Evolutionary conservation across 2,329 filamentous ascomycete genomes (phyloP).

Genomic region (Xylariaceae sp.): DNA sequence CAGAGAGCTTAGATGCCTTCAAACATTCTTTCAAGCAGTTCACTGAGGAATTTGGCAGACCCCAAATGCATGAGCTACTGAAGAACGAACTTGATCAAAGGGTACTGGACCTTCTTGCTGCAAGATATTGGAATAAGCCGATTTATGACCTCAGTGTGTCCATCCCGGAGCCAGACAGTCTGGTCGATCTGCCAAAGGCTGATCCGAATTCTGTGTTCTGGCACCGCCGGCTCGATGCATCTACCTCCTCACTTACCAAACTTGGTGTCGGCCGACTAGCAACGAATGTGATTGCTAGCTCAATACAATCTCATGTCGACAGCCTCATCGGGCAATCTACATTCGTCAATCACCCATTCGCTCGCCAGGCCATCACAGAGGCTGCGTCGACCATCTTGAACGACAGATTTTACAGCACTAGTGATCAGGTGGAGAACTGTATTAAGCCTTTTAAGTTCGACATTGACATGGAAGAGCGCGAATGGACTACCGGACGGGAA

Average conservation of each 20-base stretch:
- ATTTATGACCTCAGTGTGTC: slow-evolving; percentile 73
- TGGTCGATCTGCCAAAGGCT: slow-evolving; percentile 77
- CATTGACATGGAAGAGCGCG: slow-evolving; percentile 86
- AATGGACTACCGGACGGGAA: slow-evolving; percentile 83
- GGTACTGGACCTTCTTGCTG: slow-evolving; percentile 86
- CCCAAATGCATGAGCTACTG: slow-evolving; percentile 82
- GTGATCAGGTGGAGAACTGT: slow-evolving; percentile 96
- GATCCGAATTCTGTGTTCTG: slow-evolving; percentile 84
- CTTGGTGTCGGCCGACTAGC: slow-evolving; percentile 89
- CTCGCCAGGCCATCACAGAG: slow-evolving; percentile 86
- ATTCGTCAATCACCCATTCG: slow-evolving; percentile 87
- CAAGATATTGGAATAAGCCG: slow-evolving; percentile 96
- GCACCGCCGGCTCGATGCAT: slow-evolving; percentile 91
- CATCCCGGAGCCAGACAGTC: slow-evolving; percentile 64
- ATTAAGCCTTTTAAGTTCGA: slow-evolving; percentile 99
- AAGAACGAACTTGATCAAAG: slow-evolving; percentile 93
- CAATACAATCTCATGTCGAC: slow-evolving; percentile 83
- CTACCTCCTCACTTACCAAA: slow-evolving; percentile 85
- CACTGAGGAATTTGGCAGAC: slow-evolving; percentile 80
- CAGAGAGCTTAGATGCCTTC: slow-evolving; percentile 91
- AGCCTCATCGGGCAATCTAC: slow-evolving; percentile 73
- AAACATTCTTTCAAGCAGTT: slow-evolving; percentile 98
- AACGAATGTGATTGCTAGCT: slow-evolving; percentile 82
- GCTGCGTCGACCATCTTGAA: slow-evolving; percentile 86
- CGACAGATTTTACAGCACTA: slow-evolving; percentile 93